A percentile compares a stretch with the other conserved stretches of the same genome.
phyloP scores from a whole-genome alignment of 192 early-diverging fungal species.

The Mortierella alpina region DNA sequence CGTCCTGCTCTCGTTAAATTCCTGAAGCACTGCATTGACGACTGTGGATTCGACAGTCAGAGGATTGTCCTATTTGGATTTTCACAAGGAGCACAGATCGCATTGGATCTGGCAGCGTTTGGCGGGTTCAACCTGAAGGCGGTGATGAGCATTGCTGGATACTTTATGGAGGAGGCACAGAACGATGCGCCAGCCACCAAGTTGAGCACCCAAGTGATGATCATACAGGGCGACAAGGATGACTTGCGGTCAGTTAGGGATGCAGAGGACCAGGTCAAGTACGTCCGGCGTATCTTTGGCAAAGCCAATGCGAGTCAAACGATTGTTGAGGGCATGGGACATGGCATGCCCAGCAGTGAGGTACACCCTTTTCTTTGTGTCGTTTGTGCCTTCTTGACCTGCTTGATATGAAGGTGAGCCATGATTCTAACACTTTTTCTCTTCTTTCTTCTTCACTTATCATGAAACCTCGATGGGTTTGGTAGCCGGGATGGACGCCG shows the following conservation, averaged over 20 bases:
- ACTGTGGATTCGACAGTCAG: constrained; percentile 55
- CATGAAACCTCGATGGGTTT: background rate
- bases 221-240: constrained; percentile 74
- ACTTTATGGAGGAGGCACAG: constrained; percentile 58
- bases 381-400: background rate
- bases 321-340: constrained; percentile 69
- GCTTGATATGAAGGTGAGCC: background rate
- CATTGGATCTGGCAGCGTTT: constrained; percentile 72
- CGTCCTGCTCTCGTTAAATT: constrained; percentile 58
- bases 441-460: background rate
- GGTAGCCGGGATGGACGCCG: constrained; percentile 66
- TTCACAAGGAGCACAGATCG: constrained; percentile 76
- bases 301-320: constrained; percentile 40
- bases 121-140: constrained; percentile 62
- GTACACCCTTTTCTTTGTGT: constrained; percentile 21
- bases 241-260: constrained; percentile 43
- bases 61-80: constrained; percentile 79
- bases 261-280: constrained; percentile 51
- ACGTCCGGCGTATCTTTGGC: constrained; percentile 48
- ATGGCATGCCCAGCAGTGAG: constrained; percentile 68
- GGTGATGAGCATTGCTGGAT: constrained; percentile 72
- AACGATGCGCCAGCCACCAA: constrained; percentile 29
- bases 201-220: constrained; percentile 57
- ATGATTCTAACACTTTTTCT: background rate
- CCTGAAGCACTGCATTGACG: constrained; percentile 54